These are phyloP conservation scores for Carex sylvatica DNA, from an alignment of 202 grass and related monocot genomes.

Conservation along the genomic window DNA sequence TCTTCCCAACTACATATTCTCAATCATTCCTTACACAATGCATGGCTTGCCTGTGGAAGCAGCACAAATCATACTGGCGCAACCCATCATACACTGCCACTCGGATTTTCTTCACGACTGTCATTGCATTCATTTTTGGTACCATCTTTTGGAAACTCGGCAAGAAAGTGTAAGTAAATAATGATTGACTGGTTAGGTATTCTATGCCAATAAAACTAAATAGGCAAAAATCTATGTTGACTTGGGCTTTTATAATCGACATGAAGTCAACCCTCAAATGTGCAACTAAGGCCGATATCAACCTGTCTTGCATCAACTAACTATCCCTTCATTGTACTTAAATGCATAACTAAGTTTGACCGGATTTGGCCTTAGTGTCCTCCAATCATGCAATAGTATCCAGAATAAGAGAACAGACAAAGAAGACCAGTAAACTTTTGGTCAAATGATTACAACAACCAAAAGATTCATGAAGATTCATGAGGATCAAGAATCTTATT, in stretches of 20 bases:
- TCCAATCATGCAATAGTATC: constrained; percentile 8
- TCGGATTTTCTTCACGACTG: constrained; percentile 87
- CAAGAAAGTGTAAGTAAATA: constrained; percentile 72
- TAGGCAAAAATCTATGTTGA: not conserved
- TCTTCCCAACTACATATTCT: constrained; percentile 57
- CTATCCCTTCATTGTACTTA: not conserved
- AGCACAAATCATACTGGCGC: constrained; percentile 83
- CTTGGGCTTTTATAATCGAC: not conserved
- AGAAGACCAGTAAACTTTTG: not conserved
- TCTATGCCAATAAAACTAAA: not conserved
- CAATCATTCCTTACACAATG: constrained; percentile 61
- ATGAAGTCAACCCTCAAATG: not conserved
- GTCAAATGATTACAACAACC: not conserved
- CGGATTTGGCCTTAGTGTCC: not conserved
- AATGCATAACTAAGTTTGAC: not conserved
- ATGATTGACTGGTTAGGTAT: not conserved
- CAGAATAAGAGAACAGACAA: constrained; percentile 25
- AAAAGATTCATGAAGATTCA: not conserved
- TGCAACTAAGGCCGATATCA: not conserved
- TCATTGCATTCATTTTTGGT: constrained; percentile 83
- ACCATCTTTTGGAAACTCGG: constrained; percentile 84
- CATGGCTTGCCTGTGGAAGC: constrained; percentile 85
- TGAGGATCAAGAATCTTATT: not conserved
- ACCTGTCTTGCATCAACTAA: not conserved
- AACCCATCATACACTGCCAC: constrained; percentile 94